Evolutionary conservation across 176 grass and related monocot genomes (phyloP).

Genomic region (Lolium multiflorum): DNA sequence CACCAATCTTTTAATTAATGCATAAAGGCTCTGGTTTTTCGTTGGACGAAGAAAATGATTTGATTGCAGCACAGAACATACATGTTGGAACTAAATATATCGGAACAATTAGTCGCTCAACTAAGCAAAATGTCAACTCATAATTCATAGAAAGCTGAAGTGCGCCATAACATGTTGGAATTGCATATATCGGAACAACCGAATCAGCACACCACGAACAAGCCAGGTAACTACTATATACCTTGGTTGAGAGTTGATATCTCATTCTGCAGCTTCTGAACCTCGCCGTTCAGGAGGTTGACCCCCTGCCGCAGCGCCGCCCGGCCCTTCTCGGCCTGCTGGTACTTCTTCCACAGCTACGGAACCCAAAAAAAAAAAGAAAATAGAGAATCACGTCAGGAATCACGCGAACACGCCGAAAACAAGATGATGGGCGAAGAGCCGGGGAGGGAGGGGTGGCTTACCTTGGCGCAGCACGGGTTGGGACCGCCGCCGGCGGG

Average conservation of each 20-base stretch:
- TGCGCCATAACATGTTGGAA: too few species aligned
- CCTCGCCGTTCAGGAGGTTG: slow-evolving; percentile 56
- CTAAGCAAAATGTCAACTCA: background rate
- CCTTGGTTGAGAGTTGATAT: slow-evolving; percentile 56
- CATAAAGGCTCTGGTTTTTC: background rate
- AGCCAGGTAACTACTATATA: slow-evolving; percentile 5
- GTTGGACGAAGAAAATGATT: background rate
- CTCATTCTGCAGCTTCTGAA: slow-evolving; percentile 54
- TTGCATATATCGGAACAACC: too few species aligned
- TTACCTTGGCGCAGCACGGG: slow-evolving; percentile 48
- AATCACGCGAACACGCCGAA: background rate
- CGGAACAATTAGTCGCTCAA: background rate
- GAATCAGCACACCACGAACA: slow-evolving; percentile 7
- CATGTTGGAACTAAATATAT: background rate
- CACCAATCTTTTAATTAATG: slow-evolving; percentile 1
- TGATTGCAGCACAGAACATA: background rate
- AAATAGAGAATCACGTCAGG: too few species aligned
- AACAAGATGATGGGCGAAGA: background rate
- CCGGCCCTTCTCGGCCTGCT: slow-evolving; percentile 60
- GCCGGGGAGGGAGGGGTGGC: background rate
- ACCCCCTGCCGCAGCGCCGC: slow-evolving; percentile 61
- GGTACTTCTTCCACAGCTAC: slow-evolving; percentile 76
- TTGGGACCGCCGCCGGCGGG: slow-evolving; percentile 42
- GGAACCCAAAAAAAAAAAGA: background rate
- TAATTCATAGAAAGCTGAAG: background rate